A percentile compares a stretch with the other conserved stretches of the same genome.
phyloP scores from a whole-genome alignment of 257 asterid species.

The Solanum sejunctum region DNA sequence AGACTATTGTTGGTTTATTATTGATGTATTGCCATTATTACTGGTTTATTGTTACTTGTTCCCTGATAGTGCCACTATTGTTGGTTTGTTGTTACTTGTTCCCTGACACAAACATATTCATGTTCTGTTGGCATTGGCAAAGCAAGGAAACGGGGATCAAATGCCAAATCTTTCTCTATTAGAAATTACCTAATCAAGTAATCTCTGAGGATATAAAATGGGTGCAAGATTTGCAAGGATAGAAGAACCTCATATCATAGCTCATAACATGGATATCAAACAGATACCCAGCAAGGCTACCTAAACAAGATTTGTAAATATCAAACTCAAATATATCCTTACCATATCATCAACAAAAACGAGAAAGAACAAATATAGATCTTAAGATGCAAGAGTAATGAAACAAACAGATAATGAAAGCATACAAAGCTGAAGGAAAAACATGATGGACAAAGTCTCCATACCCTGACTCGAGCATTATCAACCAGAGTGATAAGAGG shows the following conservation, averaged over 20 bases:
- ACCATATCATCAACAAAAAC: not conserved
- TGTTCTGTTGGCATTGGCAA: not conserved
- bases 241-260: not conserved
- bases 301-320: not conserved
- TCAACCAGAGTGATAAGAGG: slow-evolving; percentile 88
- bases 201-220: not conserved
- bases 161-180: not conserved
- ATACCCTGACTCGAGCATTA: slow-evolving; percentile 91
- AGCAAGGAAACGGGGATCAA: not conserved
- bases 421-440: not conserved
- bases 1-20: not conserved
- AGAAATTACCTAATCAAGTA: not conserved
- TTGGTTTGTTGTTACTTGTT: not conserved
- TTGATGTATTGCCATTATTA: not conserved
- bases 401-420: not conserved
- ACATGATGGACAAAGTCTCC: not conserved
- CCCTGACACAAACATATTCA: not conserved
- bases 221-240: not conserved
- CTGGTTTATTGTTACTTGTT: not conserved
- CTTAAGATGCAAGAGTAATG: not conserved
- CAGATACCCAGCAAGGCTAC: not conserved
- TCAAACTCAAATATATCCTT: not conserved
- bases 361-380: not conserved
- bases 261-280: not conserved
- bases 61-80: not conserved